phyloP scores from a whole-genome alignment of 2,329 filamentous ascomycete genomes.

The Hypomyces perniciosus region DNA sequence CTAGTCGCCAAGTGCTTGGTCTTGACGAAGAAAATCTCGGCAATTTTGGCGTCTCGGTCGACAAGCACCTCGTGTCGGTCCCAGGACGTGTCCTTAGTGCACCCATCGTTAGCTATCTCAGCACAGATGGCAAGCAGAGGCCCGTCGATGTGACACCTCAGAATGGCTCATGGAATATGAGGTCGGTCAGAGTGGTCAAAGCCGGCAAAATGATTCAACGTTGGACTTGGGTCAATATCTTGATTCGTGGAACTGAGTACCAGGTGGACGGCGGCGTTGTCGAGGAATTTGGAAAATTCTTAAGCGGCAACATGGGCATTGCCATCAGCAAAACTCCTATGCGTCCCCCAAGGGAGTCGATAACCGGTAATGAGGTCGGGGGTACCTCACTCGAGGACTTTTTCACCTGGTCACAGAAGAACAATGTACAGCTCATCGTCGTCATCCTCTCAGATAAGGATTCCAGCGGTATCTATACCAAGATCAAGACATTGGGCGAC shows the following conservation, averaged over 20 bases:
- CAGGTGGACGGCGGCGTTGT: conserved; percentile 20
- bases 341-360: conserved; percentile 7
- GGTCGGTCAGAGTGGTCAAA: conserved; percentile 47
- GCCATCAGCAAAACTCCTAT: conserved; percentile 24
- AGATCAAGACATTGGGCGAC: conserved; percentile 64
- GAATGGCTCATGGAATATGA: conserved; percentile 68
- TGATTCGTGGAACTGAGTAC: conserved; percentile 1
- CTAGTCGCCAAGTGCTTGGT: conserved; percentile 52
- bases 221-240: conserved; percentile 47
- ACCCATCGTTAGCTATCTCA: conserved; percentile 56
- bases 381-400: conserved; percentile 20
- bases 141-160: conserved; percentile 25
- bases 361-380: conserved; percentile 8
- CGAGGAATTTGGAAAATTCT: conserved; percentile 30
- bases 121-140: conserved; percentile 18
- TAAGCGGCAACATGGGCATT: conserved; percentile 35
- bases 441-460: conserved; percentile 52
- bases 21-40: conserved; percentile 44
- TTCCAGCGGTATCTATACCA: conserved; percentile 51
- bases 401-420: conserved; percentile 26
- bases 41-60: conserved; percentile 59
- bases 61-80: conserved; percentile 61
- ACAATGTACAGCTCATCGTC: conserved; percentile 46
- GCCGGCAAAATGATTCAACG: conserved; percentile 38
- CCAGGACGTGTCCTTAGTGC: conserved; percentile 59